phyloP scores from a whole-genome alignment of 352 stramenopile genomes.

The Albugo laibachii region DNA sequence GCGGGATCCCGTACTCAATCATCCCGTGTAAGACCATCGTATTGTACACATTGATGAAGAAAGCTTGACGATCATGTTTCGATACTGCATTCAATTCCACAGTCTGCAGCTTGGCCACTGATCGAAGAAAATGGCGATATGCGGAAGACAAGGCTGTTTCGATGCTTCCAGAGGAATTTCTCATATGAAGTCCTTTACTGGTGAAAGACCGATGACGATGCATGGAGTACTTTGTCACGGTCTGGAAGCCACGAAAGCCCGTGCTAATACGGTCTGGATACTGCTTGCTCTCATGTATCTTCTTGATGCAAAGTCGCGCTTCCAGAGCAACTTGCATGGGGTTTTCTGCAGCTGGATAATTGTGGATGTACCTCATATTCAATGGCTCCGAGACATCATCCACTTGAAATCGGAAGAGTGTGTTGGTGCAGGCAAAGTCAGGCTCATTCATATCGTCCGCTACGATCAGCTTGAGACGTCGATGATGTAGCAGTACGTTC shows the following conservation, averaged over 20 bases:
- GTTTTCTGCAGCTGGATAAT: not conserved
- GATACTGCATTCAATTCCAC: constrained; percentile 48
- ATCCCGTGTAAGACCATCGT: constrained; percentile 72
- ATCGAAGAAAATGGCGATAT: constrained; percentile 61
- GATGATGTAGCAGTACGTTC: constrained; percentile 1
- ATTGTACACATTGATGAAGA: constrained; percentile 84
- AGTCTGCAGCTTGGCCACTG: constrained; percentile 34
- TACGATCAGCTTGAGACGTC: not conserved
- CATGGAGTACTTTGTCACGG: not conserved
- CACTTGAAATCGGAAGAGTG: constrained; percentile 67
- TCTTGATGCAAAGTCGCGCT: constrained; percentile 33
- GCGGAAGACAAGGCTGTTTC: constrained; percentile 22
- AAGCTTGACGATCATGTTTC: constrained; percentile 69
- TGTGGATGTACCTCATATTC: constrained; percentile 59
- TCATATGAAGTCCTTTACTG: constrained; percentile 4
- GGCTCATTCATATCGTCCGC: constrained; percentile 25
- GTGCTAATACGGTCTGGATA: constrained; percentile 55
- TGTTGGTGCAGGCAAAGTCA: constrained; percentile 32
- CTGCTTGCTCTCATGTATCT: constrained; percentile 40
- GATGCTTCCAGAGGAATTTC: constrained; percentile 10
- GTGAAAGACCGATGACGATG: too few species aligned
- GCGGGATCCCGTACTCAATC: constrained; percentile 63
- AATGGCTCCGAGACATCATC: constrained; percentile 61
- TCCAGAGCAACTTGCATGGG: constrained; percentile 47
- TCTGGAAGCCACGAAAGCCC: constrained; percentile 10